Evolutionary conservation across 352 stramenopile species (phyloP).

Genomic region (Phytophthora syringae): DNA sequence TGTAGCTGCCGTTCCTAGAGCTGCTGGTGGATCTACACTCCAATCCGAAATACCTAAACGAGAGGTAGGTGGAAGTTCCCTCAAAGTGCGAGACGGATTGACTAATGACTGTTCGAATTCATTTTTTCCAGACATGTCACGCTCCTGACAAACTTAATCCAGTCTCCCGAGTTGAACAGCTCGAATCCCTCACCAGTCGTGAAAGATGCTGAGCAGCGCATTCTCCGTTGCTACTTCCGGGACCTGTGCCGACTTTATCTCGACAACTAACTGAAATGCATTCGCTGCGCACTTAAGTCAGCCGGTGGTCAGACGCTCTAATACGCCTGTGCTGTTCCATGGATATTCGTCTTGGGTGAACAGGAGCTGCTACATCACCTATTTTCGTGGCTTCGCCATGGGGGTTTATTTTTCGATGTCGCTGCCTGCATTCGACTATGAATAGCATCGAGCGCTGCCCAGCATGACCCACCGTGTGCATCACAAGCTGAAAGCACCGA

Average conservation of each 20-base stretch:
- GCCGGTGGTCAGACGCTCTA: background rate
- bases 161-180: slow-evolving; percentile 83
- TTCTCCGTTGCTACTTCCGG: slow-evolving; percentile 84
- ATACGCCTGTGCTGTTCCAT: background rate
- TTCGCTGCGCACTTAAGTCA: background rate
- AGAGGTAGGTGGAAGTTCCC: slow-evolving; percentile 44
- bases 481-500: slow-evolving; percentile 19
- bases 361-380: background rate
- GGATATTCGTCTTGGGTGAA: background rate
- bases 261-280: slow-evolving; percentile 33
- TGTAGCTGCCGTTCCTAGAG: slow-evolving; percentile 80
- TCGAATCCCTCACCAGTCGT: slow-evolving; percentile 71
- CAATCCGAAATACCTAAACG: slow-evolving; percentile 72
- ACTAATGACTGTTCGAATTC: slow-evolving; percentile 7
- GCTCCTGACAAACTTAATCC: slow-evolving; percentile 82
- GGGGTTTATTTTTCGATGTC: slow-evolving; percentile 3
- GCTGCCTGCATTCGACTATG: slow-evolving; percentile 18
- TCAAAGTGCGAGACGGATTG: background rate
- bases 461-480: background rate
- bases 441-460: slow-evolving; percentile 20
- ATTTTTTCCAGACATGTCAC: slow-evolving; percentile 60
- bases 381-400: slow-evolving; percentile 17
- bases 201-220: slow-evolving; percentile 77
- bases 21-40: slow-evolving; percentile 81
- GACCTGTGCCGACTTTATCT: slow-evolving; percentile 77